Base-by-base conservation (phyloP, 164 flowering plant genomes). In the Magnolia sinica region DNA sequence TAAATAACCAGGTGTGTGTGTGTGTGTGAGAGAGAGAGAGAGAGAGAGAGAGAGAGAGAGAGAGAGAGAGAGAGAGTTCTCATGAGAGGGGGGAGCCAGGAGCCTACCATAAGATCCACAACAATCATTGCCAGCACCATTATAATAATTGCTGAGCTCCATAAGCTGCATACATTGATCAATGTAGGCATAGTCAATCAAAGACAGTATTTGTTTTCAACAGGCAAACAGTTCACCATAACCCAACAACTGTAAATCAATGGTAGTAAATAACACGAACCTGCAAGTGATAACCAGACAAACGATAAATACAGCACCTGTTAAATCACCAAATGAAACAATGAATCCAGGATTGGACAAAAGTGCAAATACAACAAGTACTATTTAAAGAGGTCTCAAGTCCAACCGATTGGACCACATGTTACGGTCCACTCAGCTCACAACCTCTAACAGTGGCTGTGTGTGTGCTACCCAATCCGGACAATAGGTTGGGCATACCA, bases 301-400 rank as follows among this genome's bases (percentile, higher is more conserved):
- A 65, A 96, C 99, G 73, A 96, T 31, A 83, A 96, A 94, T 19
- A 94, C 97, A 11, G 98, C 97, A 81, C 95, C 99, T 96, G 94
- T 73, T 10, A 81, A 71, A 71, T 61, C 69, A 70, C 20, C 68
- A 50, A 72, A 80, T 19, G 18, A 19, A 65, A 77, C 64, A 69
- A 50, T 24, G 37, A 65, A 37, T 73, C 29, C 7, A 68, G 61
- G 18, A 11, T 55, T 3, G 45, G 45, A 55, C 61, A 55, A 55
- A 37, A 55, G 61, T 55, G 61, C 61, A 8, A 16, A 10, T 55
- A 9, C 61, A 52, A 52, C 29, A 27, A 1, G 29, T 37, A 37
- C 45, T 37, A 37, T 37, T 37, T 4, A 37, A 37, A 37, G 45
- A 37, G 45, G 45, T 37, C 45, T 37, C 45, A 37, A 37, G 45